These are phyloP conservation scores for Halteria grandinella DNA, from an alignment of 73 alveolate genomes.

Conservation along the genomic window DNA sequence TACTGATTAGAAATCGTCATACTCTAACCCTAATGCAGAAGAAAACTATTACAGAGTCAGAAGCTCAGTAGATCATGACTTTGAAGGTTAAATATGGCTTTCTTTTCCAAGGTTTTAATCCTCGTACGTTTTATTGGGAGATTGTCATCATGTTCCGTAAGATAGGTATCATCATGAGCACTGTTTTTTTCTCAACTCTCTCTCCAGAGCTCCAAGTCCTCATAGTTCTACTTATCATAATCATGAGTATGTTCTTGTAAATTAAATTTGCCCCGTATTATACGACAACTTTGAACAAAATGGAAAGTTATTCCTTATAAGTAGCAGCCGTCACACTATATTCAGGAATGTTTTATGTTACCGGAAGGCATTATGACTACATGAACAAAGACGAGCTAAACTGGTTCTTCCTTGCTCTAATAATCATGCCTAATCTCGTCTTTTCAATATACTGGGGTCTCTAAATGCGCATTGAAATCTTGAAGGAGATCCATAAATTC, in stretches of 20 bases:
- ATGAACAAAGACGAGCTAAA: constrained; percentile 39
- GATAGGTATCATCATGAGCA: constrained; percentile 22
- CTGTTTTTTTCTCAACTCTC: constrained; percentile 44
- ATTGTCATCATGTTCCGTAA: constrained; percentile 60
- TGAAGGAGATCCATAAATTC: not conserved
- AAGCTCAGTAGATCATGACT: not conserved
- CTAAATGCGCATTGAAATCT: constrained; percentile 38
- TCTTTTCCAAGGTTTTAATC: constrained; percentile 43
- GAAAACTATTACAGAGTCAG: not conserved
- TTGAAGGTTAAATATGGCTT: constrained; percentile 50
- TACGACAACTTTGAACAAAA: constrained; percentile 22
- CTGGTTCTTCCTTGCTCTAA: constrained; percentile 52
- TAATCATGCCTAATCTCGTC: constrained; percentile 35
- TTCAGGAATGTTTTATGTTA: constrained; percentile 60
- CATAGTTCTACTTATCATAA: constrained; percentile 31
- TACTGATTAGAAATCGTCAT: constrained; percentile 15
- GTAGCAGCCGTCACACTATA: constrained; percentile 43
- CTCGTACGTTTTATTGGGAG: constrained; percentile 55
- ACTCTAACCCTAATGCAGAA: constrained; percentile 20
- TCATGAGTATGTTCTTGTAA: constrained; percentile 13
- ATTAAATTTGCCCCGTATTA: constrained; percentile 28
- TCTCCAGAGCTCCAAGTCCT: constrained; percentile 67
- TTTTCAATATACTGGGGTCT: constrained; percentile 53
- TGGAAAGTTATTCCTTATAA: constrained; percentile 44
- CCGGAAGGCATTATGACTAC: constrained; percentile 55